These are phyloP conservation scores for Stevia rebaudiana DNA, from an alignment of 140 eudicot species.

Conservation along the genomic window DNA sequence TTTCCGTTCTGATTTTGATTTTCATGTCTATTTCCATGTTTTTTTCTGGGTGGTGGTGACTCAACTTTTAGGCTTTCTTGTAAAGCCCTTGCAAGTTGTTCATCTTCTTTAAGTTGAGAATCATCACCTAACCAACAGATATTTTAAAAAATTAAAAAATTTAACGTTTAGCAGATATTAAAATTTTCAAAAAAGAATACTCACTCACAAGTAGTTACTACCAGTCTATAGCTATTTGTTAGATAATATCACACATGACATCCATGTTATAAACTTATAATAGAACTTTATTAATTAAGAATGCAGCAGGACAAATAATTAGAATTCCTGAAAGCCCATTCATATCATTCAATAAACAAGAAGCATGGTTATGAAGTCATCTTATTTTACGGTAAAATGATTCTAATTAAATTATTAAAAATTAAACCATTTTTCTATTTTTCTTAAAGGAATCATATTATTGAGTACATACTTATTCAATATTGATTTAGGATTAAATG, in stretches of 20 bases:
- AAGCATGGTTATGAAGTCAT: not conserved
- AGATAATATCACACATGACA: constrained; percentile 2
- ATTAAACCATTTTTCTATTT: not conserved
- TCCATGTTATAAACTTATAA: not conserved
- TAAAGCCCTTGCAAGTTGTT: constrained; percentile 81
- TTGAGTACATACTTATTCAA: not conserved
- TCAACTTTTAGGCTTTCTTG: constrained; percentile 76
- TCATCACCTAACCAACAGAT: constrained; percentile 41
- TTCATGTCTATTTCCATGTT: constrained; percentile 1
- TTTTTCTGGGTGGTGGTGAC: constrained; percentile 59
- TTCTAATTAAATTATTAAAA: no score
- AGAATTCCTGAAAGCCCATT: not conserved
- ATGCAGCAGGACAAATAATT: not conserved
- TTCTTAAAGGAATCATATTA: not conserved
- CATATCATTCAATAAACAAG: not conserved
- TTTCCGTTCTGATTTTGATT: no score
- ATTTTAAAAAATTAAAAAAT: not conserved
- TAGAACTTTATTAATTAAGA: not conserved
- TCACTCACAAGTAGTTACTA: constrained; percentile 4
- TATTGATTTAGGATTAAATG: constrained; percentile 7
- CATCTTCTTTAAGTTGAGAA: constrained; percentile 85
- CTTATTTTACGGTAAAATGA: no score
- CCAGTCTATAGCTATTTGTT: not conserved
- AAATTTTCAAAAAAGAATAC: not conserved
- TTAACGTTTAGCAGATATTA: constrained; percentile 1